Evolutionary conservation across 495 filamentous ascomycete species (phyloP).

Genomic region (Rusavskia elegans): DNA sequence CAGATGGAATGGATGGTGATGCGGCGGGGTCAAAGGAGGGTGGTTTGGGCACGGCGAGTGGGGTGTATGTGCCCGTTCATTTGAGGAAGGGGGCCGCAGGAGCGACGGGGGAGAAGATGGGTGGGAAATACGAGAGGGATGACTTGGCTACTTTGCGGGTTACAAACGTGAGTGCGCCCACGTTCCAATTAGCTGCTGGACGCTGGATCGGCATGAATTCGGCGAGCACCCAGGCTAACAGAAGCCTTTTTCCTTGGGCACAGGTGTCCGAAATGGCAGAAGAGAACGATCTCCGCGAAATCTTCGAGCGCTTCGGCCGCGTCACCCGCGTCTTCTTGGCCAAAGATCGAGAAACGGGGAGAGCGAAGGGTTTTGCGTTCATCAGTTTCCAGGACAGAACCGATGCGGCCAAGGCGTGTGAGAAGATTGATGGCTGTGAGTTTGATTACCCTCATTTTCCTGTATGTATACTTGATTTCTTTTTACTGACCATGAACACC

Average conservation of each 20-base stretch:
- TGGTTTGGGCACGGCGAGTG: constrained; percentile 48
- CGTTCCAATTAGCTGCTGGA: background rate
- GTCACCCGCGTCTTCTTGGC: constrained; percentile 95
- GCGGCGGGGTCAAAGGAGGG: constrained; percentile 29
- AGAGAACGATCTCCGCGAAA: constrained; percentile 82
- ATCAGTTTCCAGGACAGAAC: constrained; percentile 82
- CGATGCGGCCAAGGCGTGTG: constrained; percentile 82
- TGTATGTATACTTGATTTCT: background rate
- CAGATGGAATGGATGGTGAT: constrained; percentile 34
- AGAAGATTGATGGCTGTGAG: constrained; percentile 93
- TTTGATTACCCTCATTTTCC: constrained; percentile 7
- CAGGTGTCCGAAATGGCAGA: constrained; percentile 95
- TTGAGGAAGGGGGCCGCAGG: constrained; percentile 47
- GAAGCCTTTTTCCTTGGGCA: constrained; percentile 5
- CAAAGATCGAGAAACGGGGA: constrained; percentile 85
- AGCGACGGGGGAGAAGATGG: constrained; percentile 69
- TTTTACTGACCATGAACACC: constrained; percentile 1
- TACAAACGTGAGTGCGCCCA: constrained; percentile 64
- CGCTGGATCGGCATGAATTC: no score
- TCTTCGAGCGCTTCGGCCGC: constrained; percentile 93
- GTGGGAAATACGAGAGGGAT: constrained; percentile 88
- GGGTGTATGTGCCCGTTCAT: constrained; percentile 85
- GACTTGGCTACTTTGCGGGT: constrained; percentile 91
- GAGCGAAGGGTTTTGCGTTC: constrained; percentile 96
- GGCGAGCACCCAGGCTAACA: background rate